phyloP scores from a whole-genome alignment of 2,329 filamentous ascomycete genomes.

The Aureobasidium sp. region DNA sequence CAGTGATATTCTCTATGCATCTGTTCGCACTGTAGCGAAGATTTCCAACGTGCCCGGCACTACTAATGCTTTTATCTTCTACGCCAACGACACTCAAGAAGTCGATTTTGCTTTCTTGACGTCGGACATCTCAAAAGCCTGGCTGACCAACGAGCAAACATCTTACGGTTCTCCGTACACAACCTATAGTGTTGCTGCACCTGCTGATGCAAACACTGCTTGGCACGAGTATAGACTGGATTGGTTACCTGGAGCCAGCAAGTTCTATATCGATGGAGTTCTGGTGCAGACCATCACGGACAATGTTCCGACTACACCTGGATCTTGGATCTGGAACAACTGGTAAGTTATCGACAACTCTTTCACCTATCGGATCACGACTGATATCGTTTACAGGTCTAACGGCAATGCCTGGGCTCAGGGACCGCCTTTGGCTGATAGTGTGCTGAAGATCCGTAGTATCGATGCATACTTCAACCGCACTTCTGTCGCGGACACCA shows the following conservation, averaged over 20 bases:
- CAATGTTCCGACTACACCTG: conserved; percentile 45
- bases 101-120: conserved; percentile 59
- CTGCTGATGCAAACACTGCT: conserved; percentile 52
- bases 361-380: background rate
- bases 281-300: conserved; percentile 47
- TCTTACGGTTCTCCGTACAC: conserved; percentile 50
- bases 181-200: conserved; percentile 55
- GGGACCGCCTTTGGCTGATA: conserved; percentile 57
- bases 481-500: background rate
- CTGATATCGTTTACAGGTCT: conserved; percentile 30
- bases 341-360: conserved; percentile 33
- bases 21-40: conserved; percentile 59
- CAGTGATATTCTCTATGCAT: conserved; percentile 58
- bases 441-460: conserved; percentile 56
- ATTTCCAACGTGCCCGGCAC: conserved; percentile 55
- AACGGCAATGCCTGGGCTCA: conserved; percentile 62
- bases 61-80: conserved; percentile 72
- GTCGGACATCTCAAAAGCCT: conserved; percentile 3
- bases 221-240: conserved; percentile 81
- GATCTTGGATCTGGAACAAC: conserved; percentile 60
- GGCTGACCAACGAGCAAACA: conserved; percentile 52
- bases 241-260: conserved; percentile 53
- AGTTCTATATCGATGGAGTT: conserved; percentile 60
- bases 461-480: conserved; percentile 55
- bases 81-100: conserved; percentile 69